Conservation (phyloP, 139 green algal genomes). For the Asterochloris sp. region DNA sequence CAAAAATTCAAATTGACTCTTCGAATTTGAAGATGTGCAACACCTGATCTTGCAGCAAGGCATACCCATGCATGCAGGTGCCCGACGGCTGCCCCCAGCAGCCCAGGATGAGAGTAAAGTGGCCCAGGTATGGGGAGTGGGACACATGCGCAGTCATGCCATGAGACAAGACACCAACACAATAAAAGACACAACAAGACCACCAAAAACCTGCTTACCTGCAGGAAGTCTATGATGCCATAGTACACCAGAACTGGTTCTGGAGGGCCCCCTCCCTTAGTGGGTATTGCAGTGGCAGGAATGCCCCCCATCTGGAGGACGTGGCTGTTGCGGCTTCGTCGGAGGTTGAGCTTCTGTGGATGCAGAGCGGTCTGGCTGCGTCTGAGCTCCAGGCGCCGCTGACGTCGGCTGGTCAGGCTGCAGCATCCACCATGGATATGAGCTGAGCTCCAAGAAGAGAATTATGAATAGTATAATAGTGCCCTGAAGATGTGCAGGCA, state of each 20-base stretch:
- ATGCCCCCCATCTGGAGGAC: slow-evolving; percentile 9
- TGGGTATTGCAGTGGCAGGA: slow-evolving; percentile 25
- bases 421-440: too few relatives aligned
- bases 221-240: slow-evolving; percentile 78
- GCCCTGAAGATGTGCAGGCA: too few relatives aligned
- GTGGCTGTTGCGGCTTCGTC: too few relatives aligned
- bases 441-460: too few relatives aligned
- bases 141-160: neutral
- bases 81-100: neutral
- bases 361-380: too few relatives aligned
- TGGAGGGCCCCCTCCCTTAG: neutral
- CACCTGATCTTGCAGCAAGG: neutral
- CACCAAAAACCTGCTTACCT: slow-evolving; percentile 20
- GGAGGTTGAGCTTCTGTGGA: too few relatives aligned
- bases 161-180: neutral
- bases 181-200: neutral
- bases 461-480: too few relatives aligned
- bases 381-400: too few relatives aligned
- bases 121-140: neutral
- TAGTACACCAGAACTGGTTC: slow-evolving; percentile 64
- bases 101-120: neutral
- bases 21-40: neutral
- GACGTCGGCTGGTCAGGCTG: too few relatives aligned
- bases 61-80: neutral
- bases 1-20: too few relatives aligned